Conservation (phyloP, 768 basidiomycete genomes). For the Phanerochaete carnosa region DNA sequence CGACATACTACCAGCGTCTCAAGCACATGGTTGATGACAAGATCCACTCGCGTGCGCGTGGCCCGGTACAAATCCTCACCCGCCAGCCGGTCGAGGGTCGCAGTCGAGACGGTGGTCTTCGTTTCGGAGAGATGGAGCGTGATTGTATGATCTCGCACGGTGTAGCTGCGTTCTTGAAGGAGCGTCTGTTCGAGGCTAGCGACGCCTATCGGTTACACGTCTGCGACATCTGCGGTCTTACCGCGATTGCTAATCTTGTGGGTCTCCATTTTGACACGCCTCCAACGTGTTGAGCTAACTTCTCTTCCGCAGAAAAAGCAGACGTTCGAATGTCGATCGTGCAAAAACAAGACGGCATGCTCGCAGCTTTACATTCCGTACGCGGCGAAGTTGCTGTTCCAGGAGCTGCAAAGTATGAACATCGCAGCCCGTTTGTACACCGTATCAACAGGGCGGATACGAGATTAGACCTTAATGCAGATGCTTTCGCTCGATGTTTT, state of each 20-base stretch:
- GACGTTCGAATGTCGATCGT: conserved; percentile 97
- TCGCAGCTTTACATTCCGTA: conserved; percentile 93
- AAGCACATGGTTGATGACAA: conserved; percentile 99
- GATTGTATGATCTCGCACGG: conserved; percentile 99
- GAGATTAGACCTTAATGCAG: conserved; percentile 41
- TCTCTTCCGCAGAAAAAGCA: conserved; percentile 77
- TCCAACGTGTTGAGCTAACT: conserved; percentile 2
- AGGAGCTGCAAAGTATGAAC: conserved; percentile 97
- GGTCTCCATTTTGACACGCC: conserved; percentile 27
- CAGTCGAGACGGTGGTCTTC: conserved; percentile 96
- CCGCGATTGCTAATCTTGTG: conserved; percentile 94
- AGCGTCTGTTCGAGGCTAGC: conserved; percentile 91
- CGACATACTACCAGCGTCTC: conserved; percentile 97
- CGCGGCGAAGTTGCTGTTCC: conserved; percentile 94
- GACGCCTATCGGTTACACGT: conserved; percentile 94
- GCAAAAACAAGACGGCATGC: conserved; percentile 94
- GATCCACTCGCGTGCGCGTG: conserved; percentile 96
- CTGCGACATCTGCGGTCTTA: conserved; percentile 95
- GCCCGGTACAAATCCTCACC: conserved; percentile 96
- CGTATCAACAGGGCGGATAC: conserved; percentile 81
- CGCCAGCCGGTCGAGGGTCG: conserved; percentile 98
- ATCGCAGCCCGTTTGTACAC: conserved; percentile 87
- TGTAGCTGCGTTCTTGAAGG: conserved; percentile 96
- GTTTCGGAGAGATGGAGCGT: conserved; percentile 99
- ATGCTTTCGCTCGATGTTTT: conserved; percentile 12